These are phyloP conservation scores for Anthracocystis setariae DNA, from an alignment of 1,284 basidiomycete species.

Conservation along the genomic window DNA sequence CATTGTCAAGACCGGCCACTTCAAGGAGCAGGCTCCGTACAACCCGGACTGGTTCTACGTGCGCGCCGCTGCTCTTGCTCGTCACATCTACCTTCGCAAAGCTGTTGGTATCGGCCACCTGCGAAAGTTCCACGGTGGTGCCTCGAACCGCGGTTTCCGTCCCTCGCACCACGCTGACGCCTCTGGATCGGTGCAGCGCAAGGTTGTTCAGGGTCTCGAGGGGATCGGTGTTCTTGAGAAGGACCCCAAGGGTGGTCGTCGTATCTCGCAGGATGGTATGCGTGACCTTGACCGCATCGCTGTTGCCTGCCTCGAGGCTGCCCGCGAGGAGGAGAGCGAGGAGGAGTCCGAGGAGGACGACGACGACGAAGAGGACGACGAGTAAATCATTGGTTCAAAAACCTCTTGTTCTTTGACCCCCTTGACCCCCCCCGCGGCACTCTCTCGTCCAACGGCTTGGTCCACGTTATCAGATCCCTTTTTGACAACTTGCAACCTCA, in stretches of 20 bases:
- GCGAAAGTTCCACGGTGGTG: constrained; percentile 94
- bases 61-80: constrained; percentile 96
- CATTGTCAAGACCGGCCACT: constrained; percentile 96
- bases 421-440: background rate
- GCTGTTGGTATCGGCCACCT: constrained; percentile 96
- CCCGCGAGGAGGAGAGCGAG: constrained; percentile 84
- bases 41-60: constrained; percentile 99
- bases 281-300: constrained; percentile 99
- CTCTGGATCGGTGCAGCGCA: constrained; percentile 74
- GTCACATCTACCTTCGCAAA: constrained; percentile 99
- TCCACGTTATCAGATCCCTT: background rate
- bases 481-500: background rate
- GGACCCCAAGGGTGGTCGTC: constrained; percentile 88
- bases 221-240: constrained; percentile 98
- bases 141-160: constrained; percentile 87
- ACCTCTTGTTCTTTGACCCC: background rate
- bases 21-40: constrained; percentile 98
- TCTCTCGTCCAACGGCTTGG: background rate
- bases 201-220: constrained; percentile 92
- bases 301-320: constrained; percentile 89
- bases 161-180: constrained; percentile 89
- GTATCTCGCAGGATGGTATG: constrained; percentile 94
- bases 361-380: constrained; percentile 55
- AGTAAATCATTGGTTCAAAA: constrained; percentile 39
- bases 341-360: constrained; percentile 79